Conservation (phyloP, 2,329 filamentous ascomycete genomes). For the Ciborinia camelliae region DNA sequence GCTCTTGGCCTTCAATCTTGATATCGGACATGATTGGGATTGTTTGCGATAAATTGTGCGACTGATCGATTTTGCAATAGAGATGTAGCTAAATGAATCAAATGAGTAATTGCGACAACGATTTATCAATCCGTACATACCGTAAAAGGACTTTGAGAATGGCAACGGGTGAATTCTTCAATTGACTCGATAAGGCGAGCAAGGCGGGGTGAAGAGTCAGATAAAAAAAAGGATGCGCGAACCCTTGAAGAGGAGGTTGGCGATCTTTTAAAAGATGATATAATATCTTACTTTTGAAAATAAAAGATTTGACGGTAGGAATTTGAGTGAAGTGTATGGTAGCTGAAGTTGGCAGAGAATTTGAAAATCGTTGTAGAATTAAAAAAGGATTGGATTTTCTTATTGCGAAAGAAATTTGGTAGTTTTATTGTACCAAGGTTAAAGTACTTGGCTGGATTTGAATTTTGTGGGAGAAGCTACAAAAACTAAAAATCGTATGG, state of each 20-base stretch:
- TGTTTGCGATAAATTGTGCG: neutral
- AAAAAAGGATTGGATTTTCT: no score
- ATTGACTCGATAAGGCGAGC: slow-evolving; percentile 22
- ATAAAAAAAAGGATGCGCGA: slow-evolving; percentile 12
- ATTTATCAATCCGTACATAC: slow-evolving; percentile 5
- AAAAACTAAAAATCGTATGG: slow-evolving; percentile 7
- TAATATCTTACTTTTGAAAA: neutral
- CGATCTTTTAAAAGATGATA: neutral
- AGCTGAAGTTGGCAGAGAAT: neutral
- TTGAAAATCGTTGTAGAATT: neutral
- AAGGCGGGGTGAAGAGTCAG: slow-evolving; percentile 32
- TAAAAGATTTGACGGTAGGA: neutral
- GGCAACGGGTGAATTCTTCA: slow-evolving; percentile 16
- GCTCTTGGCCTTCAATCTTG: slow-evolving; percentile 19
- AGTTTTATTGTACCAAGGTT: neutral
- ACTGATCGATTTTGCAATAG: neutral
- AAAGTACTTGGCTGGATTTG: no score
- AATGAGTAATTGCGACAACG: slow-evolving; percentile 10
- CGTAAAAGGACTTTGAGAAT: neutral
- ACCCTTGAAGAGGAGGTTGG: neutral
- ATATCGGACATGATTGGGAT: slow-evolving; percentile 20
- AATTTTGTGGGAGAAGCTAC: slow-evolving; percentile 1
- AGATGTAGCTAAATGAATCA: neutral
- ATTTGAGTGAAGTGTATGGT: neutral
- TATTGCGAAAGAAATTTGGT: neutral